These are phyloP conservation scores for Brasenia schreberi DNA, from an alignment of 164 flowering plant species.

Conservation along the genomic window DNA sequence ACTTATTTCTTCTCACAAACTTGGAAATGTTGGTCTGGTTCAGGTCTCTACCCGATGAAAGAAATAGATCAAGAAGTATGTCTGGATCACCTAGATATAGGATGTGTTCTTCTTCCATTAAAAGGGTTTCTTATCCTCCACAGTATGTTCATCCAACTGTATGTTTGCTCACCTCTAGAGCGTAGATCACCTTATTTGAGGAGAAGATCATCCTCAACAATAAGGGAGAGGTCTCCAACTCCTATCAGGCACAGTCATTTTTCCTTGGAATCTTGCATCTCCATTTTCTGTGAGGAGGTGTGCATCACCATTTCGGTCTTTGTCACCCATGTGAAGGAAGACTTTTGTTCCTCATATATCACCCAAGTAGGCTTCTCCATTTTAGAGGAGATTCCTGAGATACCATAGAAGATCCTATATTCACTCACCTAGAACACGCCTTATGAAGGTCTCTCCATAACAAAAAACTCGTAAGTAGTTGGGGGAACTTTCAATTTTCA, in stretches of 20 bases:
- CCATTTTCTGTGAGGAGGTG: slow-evolving; percentile 18
- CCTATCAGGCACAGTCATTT: background rate
- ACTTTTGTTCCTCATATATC: slow-evolving; percentile 26
- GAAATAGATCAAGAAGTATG: slow-evolving; percentile 44
- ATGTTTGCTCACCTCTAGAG: slow-evolving; percentile 32
- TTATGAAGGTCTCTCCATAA: background rate
- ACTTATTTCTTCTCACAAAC: no score
- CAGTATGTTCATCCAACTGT: slow-evolving; percentile 39
- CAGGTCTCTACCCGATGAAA: slow-evolving; percentile 15
- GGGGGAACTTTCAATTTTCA: no score
- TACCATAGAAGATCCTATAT: slow-evolving; percentile 29
- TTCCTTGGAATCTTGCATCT: background rate
- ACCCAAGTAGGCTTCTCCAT: slow-evolving; percentile 3
- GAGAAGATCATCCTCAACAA: slow-evolving; percentile 11
- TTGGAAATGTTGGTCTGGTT: no score
- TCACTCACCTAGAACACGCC: slow-evolving; percentile 19
- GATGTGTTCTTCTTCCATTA: slow-evolving; percentile 40
- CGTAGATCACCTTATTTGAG: slow-evolving; percentile 28
- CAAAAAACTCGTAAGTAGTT: background rate
- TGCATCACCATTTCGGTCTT: slow-evolving; percentile 19
- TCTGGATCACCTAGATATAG: slow-evolving; percentile 50
- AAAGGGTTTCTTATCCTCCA: slow-evolving; percentile 25
- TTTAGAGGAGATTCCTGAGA: slow-evolving; percentile 16
- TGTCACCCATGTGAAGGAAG: slow-evolving; percentile 16
- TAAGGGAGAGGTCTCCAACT: background rate